These are phyloP conservation scores for Thraustotheca clavata DNA, from an alignment of 352 stramenopile species.

Conservation along the genomic window DNA sequence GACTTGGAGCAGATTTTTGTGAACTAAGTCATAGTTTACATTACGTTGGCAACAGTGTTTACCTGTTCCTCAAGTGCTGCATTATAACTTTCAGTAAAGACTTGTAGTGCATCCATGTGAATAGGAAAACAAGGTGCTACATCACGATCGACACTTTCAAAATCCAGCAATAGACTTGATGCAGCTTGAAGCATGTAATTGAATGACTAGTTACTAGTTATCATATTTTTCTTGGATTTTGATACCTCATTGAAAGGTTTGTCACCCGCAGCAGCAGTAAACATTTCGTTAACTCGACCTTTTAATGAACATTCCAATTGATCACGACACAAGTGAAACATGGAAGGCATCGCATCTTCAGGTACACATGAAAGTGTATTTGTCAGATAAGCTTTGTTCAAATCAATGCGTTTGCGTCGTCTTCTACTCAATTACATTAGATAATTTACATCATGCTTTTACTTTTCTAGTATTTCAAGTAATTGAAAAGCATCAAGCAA, in stretches of 20 bases:
- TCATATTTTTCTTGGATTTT: conserved; percentile 12
- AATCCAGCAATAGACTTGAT: conserved; percentile 66
- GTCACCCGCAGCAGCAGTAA: conserved; percentile 46
- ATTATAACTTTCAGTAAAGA: conserved; percentile 76
- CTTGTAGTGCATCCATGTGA: conserved; percentile 70
- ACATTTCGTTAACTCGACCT: conserved; percentile 50
- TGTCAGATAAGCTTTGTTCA: conserved; percentile 62
- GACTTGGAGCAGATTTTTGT: conserved; percentile 42
- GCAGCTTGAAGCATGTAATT: conserved; percentile 50
- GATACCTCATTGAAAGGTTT: conserved; percentile 29
- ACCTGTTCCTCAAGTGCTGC: conserved; percentile 39
- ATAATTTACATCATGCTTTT: background rate
- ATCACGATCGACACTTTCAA: conserved; percentile 69
- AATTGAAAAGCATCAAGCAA: conserved; percentile 62
- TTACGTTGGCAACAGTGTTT: background rate
- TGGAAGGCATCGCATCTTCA: conserved; percentile 38
- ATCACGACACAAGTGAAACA: conserved; percentile 43
- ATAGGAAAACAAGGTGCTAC: conserved; percentile 59
- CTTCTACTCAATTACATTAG: conserved; percentile 7
- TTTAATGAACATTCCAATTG: conserved; percentile 52
- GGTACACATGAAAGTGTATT: conserved; percentile 41
- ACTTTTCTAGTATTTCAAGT: conserved; percentile 63
- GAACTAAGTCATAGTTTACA: conserved; percentile 30
- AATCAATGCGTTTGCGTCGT: conserved; percentile 37
- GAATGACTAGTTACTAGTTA: conserved; percentile 31